Evolutionary conservation across 2,329 filamentous ascomycete genomes (phyloP).

Genomic region (Fusarium papillatum): DNA sequence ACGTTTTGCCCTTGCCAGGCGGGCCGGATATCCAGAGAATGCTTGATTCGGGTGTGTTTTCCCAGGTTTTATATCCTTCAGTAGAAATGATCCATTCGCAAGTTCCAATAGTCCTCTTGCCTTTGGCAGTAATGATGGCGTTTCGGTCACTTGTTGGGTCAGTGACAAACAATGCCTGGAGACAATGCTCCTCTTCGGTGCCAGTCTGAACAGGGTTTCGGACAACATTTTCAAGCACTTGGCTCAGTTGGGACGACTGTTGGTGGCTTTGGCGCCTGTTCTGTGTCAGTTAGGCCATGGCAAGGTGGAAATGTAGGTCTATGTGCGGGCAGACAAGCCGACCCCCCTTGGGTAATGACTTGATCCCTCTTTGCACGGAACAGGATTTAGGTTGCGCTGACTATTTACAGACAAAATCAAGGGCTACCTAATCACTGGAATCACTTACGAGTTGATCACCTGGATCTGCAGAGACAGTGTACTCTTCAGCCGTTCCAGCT

Average conservation of each 20-base stretch:
- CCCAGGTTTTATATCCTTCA: conserved; percentile 9
- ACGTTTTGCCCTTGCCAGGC: conserved; percentile 24
- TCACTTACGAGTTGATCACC: neutral
- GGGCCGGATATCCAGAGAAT: conserved; percentile 30
- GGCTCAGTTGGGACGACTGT: neutral
- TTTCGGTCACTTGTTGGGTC: conserved; percentile 17
- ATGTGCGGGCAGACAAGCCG: no score
- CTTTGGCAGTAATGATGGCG: conserved; percentile 18
- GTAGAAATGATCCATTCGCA: conserved; percentile 28
- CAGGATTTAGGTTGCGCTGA: no score
- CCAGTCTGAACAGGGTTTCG: neutral
- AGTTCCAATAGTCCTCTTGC: conserved; percentile 13
- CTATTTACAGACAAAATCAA: no score
- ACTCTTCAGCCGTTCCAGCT: conserved; percentile 8
- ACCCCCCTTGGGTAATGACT: no score
- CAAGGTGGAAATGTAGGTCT: no score
- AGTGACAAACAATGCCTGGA: conserved; percentile 18
- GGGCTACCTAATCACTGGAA: no score
- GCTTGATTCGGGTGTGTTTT: neutral
- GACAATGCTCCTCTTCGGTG: neutral
- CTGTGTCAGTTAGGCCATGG: neutral
- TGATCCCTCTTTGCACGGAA: no score
- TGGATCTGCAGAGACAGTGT: neutral
- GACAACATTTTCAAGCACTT: neutral
- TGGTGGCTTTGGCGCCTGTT: neutral